Evolutionary conservation across 441 rosid species (phyloP), one percentile per base, ranked within the genome.

Genomic region (Manihot esculenta): DNA sequence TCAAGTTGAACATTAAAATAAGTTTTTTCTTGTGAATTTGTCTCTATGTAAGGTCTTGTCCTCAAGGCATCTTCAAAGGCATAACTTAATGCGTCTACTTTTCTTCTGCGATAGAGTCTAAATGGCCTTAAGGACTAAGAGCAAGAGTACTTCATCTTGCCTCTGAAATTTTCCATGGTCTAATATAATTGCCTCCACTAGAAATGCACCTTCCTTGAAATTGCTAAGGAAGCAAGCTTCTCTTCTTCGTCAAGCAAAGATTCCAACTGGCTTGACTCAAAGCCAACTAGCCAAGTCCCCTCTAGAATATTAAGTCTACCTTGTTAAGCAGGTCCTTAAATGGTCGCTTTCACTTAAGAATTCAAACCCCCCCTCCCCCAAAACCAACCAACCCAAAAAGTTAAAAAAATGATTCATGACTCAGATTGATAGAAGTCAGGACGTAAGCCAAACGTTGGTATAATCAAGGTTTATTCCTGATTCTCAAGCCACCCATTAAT

Each of bases 61-160:
- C 27, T 63, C 23, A 14, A 54, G 76, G 84, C 69, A 84, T 83
- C 88, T 79, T 21, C 11, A 38, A 56, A 58, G 68, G 87, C 79
- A 81, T 81, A 56, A 60, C 70, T 27, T 24, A 3, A 10, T 66
- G 27, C 51, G n/a, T 33, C 23, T 21, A 21, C n/a, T 17, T 33
- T 33, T 59, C 65, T 35, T 61, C 27, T 41, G 26, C 24, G 5
- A 17, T 14, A 62, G 20, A 44, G 18, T 45, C 35, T 42, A 21
- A 62, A 10, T 44, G 44, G 33, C 51, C n/a, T 17, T 15, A 12
- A 60, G n/a, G 24, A 35, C 47, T 35, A 10, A 60, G 47, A 60
- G 2, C 45, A 33, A 18, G 7, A 38, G 42, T 9, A 38, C 26
- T 38, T 38, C 42, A 38, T 38, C 42, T 38, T 38, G 8, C 42